These are phyloP conservation scores for Macrolepiota albuminosa DNA, from an alignment of 768 basidiomycete species.

Conservation along the genomic window DNA sequence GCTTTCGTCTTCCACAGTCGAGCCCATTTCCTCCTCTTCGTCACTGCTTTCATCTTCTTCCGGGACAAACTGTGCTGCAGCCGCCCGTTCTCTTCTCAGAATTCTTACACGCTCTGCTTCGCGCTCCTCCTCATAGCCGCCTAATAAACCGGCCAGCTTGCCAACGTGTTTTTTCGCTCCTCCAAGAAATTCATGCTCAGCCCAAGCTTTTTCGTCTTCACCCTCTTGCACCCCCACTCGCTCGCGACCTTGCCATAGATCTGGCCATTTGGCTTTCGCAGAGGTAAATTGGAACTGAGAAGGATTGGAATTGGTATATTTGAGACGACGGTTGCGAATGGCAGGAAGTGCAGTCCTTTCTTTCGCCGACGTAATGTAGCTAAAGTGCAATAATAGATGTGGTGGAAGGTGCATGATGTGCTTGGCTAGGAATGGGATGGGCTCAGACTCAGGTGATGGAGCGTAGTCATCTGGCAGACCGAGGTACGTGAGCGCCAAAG, in stretches of 20 bases:
- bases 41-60: conserved; percentile 70
- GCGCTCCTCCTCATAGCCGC: conserved; percentile 75
- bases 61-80: conserved; percentile 46
- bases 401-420: conserved; percentile 66
- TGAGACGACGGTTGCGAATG: conserved; percentile 71
- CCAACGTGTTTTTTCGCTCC: conserved; percentile 59
- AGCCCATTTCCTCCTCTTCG: conserved; percentile 26
- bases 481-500: conserved; percentile 39
- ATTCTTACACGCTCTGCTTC: conserved; percentile 56
- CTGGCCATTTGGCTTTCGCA: conserved; percentile 60
- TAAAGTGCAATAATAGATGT: conserved; percentile 47
- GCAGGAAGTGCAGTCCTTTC: conserved; percentile 57
- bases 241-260: conserved; percentile 59
- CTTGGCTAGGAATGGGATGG: conserved; percentile 58
- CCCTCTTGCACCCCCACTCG: conserved; percentile 46
- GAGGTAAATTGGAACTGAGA: conserved; percentile 46
- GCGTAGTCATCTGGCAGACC: conserved; percentile 52
- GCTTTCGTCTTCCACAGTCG: conserved; percentile 34
- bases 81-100: conserved; percentile 36
- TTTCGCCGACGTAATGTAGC: conserved; percentile 49
- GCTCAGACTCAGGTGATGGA: conserved; percentile 54
- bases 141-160: conserved; percentile 61
- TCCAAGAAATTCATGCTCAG: conserved; percentile 50
- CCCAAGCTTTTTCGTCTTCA: conserved; percentile 71
- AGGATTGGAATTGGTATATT: conserved; percentile 53